Evolutionary conservation across 2,329 filamentous ascomycete species (phyloP), one percentile per base, ranked within the genome.

Genomic region (Fusarium stilboides): DNA sequence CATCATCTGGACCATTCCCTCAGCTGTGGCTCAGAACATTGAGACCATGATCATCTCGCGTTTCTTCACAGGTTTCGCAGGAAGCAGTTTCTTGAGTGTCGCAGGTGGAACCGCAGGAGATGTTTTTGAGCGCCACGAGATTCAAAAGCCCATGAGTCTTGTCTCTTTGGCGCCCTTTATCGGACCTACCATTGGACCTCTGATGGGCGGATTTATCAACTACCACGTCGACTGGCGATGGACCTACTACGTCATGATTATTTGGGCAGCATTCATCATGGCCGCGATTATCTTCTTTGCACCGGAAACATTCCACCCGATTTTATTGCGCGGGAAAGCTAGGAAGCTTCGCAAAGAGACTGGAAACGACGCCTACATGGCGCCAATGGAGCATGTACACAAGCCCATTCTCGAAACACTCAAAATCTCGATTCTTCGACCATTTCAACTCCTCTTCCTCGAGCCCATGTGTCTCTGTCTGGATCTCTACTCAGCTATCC

Each of bases 381-480:
- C 69, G 2, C 52, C 65, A 1, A 59, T 59, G 54, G 71, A 73
- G 17, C 49, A 24, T 1, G 28, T 31, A 0, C 42, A 39, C 8
- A 60, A 51, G 6, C 58, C 68, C 0, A 57, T 65, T 1, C 39
- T 49, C 1, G 45, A 46, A 1, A 61, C 49, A 0, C 55, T 70
- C 2, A 67, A 57, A 0, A 37, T 68, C 0, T 88, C 87, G 0
- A 80, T 90, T 6, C 77, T 86, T 36, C 85, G 89, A 9, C 92
- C 92, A 0, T 91, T 94, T 75, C 87, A 94, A 76, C 86, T 97
- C 1, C 84, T 97, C 36, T 78, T 89, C 44, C 84, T 91, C 44
- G 93, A 96, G 80, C 92, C 92, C 42, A 97, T 97, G 92, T 91
- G 89, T 58, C 81, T 94, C 55, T 88, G 89, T 58, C 87, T 97